These are phyloP conservation scores for Trichomonas vaginalis DNA, from an alignment of 208 protist genomes.

Conservation along the genomic window DNA sequence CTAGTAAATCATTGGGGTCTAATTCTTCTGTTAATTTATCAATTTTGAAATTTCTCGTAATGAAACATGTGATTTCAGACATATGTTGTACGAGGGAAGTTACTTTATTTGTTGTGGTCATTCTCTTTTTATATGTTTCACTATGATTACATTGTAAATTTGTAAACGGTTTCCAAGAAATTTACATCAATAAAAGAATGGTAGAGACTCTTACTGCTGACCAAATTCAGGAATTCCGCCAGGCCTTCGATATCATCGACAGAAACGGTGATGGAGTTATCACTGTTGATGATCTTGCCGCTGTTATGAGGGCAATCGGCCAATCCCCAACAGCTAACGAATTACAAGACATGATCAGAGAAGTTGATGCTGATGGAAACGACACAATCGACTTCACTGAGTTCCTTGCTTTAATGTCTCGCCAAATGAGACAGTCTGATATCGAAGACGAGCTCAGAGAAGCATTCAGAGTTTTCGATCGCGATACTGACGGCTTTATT, in stretches of 20 bases:
- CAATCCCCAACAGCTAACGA: constrained; percentile 41
- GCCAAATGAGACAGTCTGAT: constrained; percentile 49
- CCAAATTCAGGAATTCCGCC: constrained; percentile 4
- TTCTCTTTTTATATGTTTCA: too few relatives aligned
- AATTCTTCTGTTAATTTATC: too few relatives aligned
- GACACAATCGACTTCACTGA: constrained; percentile 93
- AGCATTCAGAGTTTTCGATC: constrained; percentile 54
- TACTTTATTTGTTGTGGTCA: too few relatives aligned
- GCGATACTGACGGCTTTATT: constrained; percentile 52
- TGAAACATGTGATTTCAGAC: too few relatives aligned
- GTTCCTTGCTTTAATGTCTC: constrained; percentile 46
- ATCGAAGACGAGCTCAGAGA: constrained; percentile 52
- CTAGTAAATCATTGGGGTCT: too few relatives aligned
- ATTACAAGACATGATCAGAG: constrained; percentile 77
- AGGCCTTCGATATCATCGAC: constrained; percentile 17
- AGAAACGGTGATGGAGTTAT: neutral
- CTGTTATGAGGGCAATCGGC: neutral
- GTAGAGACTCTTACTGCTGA: neutral
- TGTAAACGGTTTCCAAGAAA: neutral
- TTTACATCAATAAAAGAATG: neutral
- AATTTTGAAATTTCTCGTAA: too few relatives aligned
- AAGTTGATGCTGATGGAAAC: constrained; percentile 86
- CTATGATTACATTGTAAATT: too few relatives aligned
- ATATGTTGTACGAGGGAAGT: too few relatives aligned
- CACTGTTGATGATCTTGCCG: neutral